Evolutionary conservation across 2,329 filamentous ascomycete genomes (phyloP).

Genomic region (Diaporthe vaccinii): DNA sequence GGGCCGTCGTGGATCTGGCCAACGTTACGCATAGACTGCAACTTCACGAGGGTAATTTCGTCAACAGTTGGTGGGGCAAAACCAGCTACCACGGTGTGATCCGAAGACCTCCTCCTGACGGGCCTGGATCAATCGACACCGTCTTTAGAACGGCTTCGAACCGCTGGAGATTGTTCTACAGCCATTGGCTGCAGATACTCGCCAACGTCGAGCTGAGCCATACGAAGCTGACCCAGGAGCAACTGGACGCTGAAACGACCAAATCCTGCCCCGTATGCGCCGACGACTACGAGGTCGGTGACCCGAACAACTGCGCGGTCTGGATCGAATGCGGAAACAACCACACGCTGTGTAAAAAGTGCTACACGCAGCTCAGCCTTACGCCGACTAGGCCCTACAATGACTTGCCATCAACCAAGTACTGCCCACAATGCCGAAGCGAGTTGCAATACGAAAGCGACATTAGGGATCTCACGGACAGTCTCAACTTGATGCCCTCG

Average conservation of each 20-base stretch:
- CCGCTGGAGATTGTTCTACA: not conserved
- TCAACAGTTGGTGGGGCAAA: not conserved
- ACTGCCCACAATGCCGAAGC: not conserved
- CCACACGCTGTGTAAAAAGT: not conserved
- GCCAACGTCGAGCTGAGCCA: not conserved
- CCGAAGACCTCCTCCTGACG: not conserved
- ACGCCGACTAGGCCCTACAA: constrained; percentile 2
- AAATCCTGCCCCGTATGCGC: not conserved
- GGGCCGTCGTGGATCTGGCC: not conserved
- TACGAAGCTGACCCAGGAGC: not conserved
- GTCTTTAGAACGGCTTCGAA: accelerated
- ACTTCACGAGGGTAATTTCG: not conserved
- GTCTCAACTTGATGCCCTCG: not conserved
- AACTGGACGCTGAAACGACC: not conserved
- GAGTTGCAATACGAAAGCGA: not conserved
- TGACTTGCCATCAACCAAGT: accelerated
- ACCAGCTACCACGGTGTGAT: not conserved
- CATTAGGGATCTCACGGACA: not conserved
- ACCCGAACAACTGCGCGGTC: not conserved
- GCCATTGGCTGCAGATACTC: not conserved
- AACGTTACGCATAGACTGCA: accelerated
- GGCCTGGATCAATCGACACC: not conserved
- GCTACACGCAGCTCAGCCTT: not conserved
- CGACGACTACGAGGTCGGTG: not conserved
- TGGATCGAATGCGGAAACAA: not conserved